phyloP scores from a whole-genome alignment of 768 basidiomycete species.

The Lepiota venenata region DNA sequence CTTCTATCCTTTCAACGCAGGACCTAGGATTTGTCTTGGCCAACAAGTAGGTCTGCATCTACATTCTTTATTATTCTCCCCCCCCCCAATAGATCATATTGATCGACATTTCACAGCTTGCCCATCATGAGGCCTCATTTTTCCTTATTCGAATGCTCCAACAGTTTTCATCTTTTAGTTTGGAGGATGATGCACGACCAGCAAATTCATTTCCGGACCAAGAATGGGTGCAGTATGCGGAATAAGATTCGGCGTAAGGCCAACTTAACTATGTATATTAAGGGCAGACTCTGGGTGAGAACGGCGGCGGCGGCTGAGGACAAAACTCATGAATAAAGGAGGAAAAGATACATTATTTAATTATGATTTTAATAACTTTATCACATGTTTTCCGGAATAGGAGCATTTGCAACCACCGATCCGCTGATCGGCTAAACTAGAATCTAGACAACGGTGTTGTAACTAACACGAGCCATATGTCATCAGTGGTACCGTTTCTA shows the following conservation, averaged over 20 bases:
- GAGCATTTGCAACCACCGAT: too few species aligned
- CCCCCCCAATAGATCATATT: not conserved
- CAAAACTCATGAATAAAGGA: not conserved
- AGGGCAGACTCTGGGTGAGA: slow-evolving; percentile 2
- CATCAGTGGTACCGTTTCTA: too few species aligned
- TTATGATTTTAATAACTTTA: too few species aligned
- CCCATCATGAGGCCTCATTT: slow-evolving; percentile 56
- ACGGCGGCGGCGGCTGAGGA: not conserved
- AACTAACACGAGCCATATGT: too few species aligned
- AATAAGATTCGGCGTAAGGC: slow-evolving; percentile 36
- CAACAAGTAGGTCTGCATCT: slow-evolving; percentile 29
- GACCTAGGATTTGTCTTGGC: slow-evolving; percentile 34
- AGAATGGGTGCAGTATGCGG: slow-evolving; percentile 33
- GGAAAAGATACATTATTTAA: too few species aligned
- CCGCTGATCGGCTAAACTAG: too few species aligned
- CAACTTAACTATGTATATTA: slow-evolving; percentile 38
- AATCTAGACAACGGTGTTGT: too few species aligned
- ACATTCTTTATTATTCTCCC: too few species aligned
- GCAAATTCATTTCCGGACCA: slow-evolving; percentile 35
- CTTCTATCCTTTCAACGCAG: slow-evolving; percentile 38
- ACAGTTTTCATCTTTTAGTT: slow-evolving; percentile 36
- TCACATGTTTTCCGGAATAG: too few species aligned
- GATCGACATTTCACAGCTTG: slow-evolving; percentile 24
- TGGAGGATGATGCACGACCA: slow-evolving; percentile 42
- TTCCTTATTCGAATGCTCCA: slow-evolving; percentile 54